Conservation (phyloP, 2,329 filamentous ascomycete genomes). For the Trichocomaceae sp. region DNA sequence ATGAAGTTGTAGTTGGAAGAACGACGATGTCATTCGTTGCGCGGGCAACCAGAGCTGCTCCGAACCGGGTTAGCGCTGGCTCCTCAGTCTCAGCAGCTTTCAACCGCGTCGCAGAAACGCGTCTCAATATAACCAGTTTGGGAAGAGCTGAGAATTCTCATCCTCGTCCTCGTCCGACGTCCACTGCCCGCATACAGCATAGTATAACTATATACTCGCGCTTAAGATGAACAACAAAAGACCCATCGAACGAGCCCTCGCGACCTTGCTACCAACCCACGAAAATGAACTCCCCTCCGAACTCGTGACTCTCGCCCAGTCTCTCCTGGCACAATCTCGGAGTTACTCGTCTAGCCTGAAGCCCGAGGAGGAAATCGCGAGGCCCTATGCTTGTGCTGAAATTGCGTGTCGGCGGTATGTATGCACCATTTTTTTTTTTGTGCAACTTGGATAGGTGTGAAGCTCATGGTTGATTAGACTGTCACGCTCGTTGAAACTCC, state of each 20-base stretch:
- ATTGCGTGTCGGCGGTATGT: slow-evolving; percentile 77
- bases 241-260: slow-evolving; percentile 64
- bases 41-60: slow-evolving; percentile 18
- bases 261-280: slow-evolving; percentile 67
- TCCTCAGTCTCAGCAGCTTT: too few species aligned
- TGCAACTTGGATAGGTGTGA: background rate
- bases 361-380: slow-evolving; percentile 79
- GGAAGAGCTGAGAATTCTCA: slow-evolving; percentile 11
- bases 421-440: background rate
- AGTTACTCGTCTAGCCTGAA: slow-evolving; percentile 71
- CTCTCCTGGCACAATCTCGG: slow-evolving; percentile 72
- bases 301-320: slow-evolving; percentile 65
- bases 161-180: slow-evolving; percentile 10
- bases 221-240: slow-evolving; percentile 57
- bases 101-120: slow-evolving; percentile 12
- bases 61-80: slow-evolving; percentile 33
- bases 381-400: slow-evolving; percentile 76
- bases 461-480: slow-evolving; percentile 47
- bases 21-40: slow-evolving; percentile 10
- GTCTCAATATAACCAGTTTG: slow-evolving; percentile 11
- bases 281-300: slow-evolving; percentile 59
- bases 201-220: background rate
- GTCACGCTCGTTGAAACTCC: slow-evolving; percentile 68
- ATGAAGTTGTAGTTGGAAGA: slow-evolving; percentile 14
- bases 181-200: slow-evolving; percentile 17